These are phyloP conservation scores for Aureobasidium sp. DNA, from an alignment of 2,329 filamentous ascomycete genomes.

Conservation along the genomic window DNA sequence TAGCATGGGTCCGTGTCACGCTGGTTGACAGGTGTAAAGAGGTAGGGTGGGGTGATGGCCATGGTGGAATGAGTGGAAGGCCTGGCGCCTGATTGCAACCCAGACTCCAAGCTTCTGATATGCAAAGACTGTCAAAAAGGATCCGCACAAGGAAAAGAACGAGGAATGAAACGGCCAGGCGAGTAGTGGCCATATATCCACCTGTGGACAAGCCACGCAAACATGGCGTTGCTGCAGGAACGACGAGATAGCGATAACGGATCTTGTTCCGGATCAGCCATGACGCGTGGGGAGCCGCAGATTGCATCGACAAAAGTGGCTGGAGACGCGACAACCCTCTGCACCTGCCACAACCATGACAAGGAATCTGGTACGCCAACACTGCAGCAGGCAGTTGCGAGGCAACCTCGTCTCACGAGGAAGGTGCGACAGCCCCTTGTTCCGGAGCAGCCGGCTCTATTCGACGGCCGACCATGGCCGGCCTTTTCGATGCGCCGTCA, in stretches of 20 bases:
- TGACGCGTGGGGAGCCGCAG: conserved; percentile 9
- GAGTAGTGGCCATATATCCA: conserved; percentile 11
- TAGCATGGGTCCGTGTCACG: conserved; percentile 46
- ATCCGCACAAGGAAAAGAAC: background rate
- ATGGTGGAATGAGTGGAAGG: conserved; percentile 8
- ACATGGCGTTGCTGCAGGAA: conserved; percentile 6
- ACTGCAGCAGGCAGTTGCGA: background rate
- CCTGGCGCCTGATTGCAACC: conserved; percentile 3
- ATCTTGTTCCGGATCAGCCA: background rate
- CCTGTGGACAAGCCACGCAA: background rate
- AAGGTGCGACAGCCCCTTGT: background rate
- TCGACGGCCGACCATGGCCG: conserved; percentile 23
- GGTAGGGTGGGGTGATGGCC: conserved; percentile 59
- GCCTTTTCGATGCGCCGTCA: conserved; percentile 72
- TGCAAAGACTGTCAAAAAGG: background rate
- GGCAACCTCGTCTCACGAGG: background rate
- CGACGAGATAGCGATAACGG: conserved; percentile 6
- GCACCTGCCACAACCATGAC: background rate
- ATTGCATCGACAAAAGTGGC: background rate
- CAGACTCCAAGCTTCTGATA: too few relatives aligned
- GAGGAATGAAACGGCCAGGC: conserved; percentile 16
- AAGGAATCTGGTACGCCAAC: background rate
- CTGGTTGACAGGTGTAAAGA: conserved; percentile 55
- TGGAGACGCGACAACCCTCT: background rate
- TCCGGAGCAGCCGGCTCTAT: background rate